Evolutionary conservation across 1,139 yeast species (phyloP).

Genomic region (Blastobotrys capitulatus): DNA sequence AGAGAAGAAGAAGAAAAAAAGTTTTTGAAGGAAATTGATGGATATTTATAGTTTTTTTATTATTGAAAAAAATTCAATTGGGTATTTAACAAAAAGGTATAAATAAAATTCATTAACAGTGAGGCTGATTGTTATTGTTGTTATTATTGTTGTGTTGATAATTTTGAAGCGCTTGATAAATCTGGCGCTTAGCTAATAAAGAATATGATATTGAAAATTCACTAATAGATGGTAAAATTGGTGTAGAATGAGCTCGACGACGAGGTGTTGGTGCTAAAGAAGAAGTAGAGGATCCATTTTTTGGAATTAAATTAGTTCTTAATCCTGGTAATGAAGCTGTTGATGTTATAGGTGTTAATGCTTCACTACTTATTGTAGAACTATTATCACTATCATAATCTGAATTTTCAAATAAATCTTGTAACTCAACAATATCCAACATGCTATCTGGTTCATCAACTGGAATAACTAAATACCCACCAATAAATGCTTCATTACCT

Average conservation of each 20-base stretch:
- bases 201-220: background rate
- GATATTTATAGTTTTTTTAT: background rate
- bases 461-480: background rate
- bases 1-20: background rate
- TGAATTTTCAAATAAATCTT: background rate
- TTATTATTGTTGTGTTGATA: too few relatives aligned
- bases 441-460: background rate
- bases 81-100: too few relatives aligned
- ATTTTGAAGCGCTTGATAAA: background rate
- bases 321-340: background rate
- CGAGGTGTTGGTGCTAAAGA: background rate
- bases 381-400: background rate
- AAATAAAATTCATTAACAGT: too few relatives aligned
- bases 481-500: background rate
- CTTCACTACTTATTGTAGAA: background rate
- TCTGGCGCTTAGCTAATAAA: background rate
- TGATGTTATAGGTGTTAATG: too few relatives aligned
- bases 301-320: background rate
- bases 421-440: background rate
- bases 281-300: background rate
- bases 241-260: background rate
- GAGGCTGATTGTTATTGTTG: too few relatives aligned
- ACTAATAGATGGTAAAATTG: background rate
- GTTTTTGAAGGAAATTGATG: background rate
- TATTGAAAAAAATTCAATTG: too few relatives aligned